phyloP scores from a whole-genome alignment of 805 yeast species.

The Blastobotrys terrestris region DNA sequence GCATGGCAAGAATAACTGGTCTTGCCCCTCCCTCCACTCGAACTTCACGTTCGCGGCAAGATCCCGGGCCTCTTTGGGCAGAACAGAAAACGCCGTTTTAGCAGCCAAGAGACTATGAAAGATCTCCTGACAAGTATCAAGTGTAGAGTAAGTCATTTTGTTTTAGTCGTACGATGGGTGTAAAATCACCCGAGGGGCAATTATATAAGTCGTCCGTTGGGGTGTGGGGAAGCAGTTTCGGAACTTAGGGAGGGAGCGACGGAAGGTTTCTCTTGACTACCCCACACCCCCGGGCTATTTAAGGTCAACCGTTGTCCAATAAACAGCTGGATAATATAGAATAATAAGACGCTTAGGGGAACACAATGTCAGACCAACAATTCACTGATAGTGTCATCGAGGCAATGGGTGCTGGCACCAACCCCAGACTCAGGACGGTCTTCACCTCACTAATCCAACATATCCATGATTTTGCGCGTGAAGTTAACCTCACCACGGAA shows the following conservation, averaged over 20 bases:
- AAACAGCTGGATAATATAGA: not conserved
- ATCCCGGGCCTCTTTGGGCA: not conserved
- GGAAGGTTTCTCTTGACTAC: not conserved
- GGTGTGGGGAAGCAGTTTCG: not conserved
- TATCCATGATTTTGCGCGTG: conserved; percentile 34
- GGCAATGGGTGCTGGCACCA: conserved; percentile 5
- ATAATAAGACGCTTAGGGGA: too few relatives aligned
- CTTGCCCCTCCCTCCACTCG: not conserved
- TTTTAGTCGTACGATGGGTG: not conserved
- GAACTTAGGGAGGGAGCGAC: not conserved
- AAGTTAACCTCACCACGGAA: conserved; percentile 31
- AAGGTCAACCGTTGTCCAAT: not conserved
- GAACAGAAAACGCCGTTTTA: not conserved
- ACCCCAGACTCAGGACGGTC: conserved; percentile 10
- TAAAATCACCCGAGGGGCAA: not conserved
- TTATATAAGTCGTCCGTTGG: not conserved
- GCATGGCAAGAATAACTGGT: conserved; percentile 24
- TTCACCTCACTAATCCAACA: conserved; percentile 29
- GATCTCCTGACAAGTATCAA: not conserved
- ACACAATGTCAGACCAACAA: not conserved
- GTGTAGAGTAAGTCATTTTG: not conserved
- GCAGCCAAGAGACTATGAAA: not conserved
- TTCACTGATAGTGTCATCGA: not conserved
- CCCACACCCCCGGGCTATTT: not conserved
- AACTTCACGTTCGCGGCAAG: not conserved